Conservation (phyloP, 352 stramenopile genomes). For the Phytophthora rubi region DNA sequence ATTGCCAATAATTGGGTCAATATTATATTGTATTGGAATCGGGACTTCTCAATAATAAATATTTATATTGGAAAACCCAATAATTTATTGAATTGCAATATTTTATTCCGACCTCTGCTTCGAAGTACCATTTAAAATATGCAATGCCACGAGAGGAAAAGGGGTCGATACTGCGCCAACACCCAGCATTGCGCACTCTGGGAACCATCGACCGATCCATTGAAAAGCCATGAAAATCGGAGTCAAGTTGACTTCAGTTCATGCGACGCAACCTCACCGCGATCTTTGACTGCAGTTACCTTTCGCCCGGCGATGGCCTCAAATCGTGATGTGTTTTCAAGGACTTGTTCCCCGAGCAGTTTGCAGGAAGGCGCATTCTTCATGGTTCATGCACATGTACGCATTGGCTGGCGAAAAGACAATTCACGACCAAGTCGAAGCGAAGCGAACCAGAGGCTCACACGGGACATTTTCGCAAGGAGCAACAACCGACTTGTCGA, state of each 20-base stretch:
- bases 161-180: too few relatives aligned
- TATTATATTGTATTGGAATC: too few relatives aligned
- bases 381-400: too few relatives aligned
- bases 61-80: too few relatives aligned
- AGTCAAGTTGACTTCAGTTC: constrained; percentile 7
- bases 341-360: constrained; percentile 3
- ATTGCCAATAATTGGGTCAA: too few relatives aligned
- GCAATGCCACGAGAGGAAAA: too few relatives aligned
- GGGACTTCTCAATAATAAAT: too few relatives aligned
- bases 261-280: constrained; percentile 16
- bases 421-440: not conserved
- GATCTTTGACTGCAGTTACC: constrained; percentile 12
- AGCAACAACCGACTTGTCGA: not conserved
- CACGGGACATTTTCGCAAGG: not conserved
- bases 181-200: too few relatives aligned
- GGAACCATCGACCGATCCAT: not conserved
- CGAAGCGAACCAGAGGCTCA: not conserved
- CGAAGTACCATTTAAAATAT: too few relatives aligned
- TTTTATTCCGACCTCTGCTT: too few relatives aligned
- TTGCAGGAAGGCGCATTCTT: not conserved
- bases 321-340: constrained; percentile 10
- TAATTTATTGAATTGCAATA: too few relatives aligned
- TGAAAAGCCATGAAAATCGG: not conserved
- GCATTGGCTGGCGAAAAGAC: not conserved
- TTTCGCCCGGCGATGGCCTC: constrained; percentile 3